These are phyloP conservation scores for Helicostylum pulchrum DNA, from an alignment of 192 early-diverging fungal species.

Conservation along the genomic window DNA sequence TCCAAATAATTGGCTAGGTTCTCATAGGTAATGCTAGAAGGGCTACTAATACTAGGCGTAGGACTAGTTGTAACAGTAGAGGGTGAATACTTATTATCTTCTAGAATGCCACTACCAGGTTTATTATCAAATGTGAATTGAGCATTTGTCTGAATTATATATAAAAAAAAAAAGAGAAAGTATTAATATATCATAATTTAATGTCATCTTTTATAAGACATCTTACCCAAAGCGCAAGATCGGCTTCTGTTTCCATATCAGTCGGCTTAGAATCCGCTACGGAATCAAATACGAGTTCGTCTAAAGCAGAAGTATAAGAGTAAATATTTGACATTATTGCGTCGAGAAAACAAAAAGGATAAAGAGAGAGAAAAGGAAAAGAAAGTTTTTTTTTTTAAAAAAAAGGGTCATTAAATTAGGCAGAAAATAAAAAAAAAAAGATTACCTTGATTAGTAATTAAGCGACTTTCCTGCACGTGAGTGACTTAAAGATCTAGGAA, in stretches of 20 bases:
- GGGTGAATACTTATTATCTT: constrained; percentile 14
- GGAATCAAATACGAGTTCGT: too few relatives aligned
- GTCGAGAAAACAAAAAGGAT: too few relatives aligned
- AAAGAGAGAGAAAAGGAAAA: too few relatives aligned
- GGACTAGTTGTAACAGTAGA: neutral
- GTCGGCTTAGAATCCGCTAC: neutral
- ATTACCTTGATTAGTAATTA: too few relatives aligned
- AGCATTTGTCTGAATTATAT: constrained; percentile 48
- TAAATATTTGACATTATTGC: too few relatives aligned
- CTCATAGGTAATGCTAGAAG: constrained; percentile 16
- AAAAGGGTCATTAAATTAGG: too few relatives aligned
- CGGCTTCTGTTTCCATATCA: constrained; percentile 5
- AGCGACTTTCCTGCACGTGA: too few relatives aligned
- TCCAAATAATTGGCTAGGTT: constrained; percentile 31
- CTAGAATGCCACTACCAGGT: constrained; percentile 42
- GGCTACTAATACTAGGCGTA: neutral
- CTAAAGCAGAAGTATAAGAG: too few relatives aligned
- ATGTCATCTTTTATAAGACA: neutral
- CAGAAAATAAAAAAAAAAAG: too few relatives aligned
- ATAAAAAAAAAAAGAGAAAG: too few relatives aligned
- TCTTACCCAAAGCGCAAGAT: constrained; percentile 23
- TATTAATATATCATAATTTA: neutral
- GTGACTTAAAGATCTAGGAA: too few relatives aligned
- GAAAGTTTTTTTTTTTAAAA: too few relatives aligned
- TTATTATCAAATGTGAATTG: constrained; percentile 67